Percentiles rank a stretch among this genome's conserved stretches.
These are phyloP conservation scores for Colletotrichum tanaceti DNA, from an alignment of 2,329 filamentous ascomycete genomes.

Conservation along the genomic window DNA sequence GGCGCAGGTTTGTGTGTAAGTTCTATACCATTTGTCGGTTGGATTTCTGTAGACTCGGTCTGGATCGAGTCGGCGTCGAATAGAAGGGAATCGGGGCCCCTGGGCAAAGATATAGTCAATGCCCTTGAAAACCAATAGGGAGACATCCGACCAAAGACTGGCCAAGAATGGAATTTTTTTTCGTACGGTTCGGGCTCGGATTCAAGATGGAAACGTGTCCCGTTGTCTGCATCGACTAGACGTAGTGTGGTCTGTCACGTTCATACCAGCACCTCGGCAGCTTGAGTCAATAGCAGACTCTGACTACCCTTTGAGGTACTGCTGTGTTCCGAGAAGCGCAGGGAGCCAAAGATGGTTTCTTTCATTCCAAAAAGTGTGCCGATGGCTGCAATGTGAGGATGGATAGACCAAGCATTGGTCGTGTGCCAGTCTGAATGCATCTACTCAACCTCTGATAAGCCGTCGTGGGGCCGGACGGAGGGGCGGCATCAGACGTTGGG, in stretches of 20 bases:
- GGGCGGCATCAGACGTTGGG: too few species aligned
- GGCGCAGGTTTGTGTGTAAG: not conserved
- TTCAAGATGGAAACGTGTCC: too few species aligned
- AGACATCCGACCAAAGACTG: not conserved
- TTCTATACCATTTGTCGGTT: conserved; percentile 27
- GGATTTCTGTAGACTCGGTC: not conserved
- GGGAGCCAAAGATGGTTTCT: not conserved
- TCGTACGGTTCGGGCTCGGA: too few species aligned
- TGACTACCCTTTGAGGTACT: not conserved
- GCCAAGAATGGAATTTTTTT: too few species aligned
- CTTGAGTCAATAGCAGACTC: too few species aligned
- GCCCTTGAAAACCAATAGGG: not conserved
- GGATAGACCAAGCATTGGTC: not conserved
- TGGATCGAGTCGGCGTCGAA: not conserved
- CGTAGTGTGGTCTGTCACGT: too few species aligned
- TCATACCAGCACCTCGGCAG: too few species aligned
- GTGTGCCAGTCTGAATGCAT: too few species aligned
- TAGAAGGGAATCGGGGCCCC: not conserved
- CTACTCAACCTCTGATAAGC: not conserved
- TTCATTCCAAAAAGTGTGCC: not conserved
- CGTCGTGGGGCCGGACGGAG: too few species aligned
- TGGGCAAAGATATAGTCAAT: not conserved
- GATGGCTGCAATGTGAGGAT: not conserved
- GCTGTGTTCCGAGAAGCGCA: not conserved
- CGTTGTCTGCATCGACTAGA: too few species aligned